A percentile compares a stretch with the other conserved stretches of the same genome.
Conservation (phyloP, 1,139 yeast species). For the Insectozyma bohioensis region DNA sequence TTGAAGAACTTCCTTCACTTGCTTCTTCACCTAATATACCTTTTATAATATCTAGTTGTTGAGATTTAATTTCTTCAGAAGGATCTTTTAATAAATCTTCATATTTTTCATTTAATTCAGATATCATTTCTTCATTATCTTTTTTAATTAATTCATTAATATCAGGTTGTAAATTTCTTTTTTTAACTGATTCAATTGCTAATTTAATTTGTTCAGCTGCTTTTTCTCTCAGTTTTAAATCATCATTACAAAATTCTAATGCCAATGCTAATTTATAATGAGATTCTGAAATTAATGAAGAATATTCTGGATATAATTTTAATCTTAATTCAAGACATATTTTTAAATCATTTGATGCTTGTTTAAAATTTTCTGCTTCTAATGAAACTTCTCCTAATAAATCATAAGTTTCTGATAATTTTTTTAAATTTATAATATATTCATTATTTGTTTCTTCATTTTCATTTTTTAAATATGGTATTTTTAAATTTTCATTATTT, state of each 20-base stretch:
- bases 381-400: slow-evolving; percentile 85
- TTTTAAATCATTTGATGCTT: slow-evolving; percentile 68
- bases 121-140: slow-evolving; percentile 51
- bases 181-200: slow-evolving; percentile 63
- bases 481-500: slow-evolving; percentile 13
- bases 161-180: slow-evolving; percentile 28
- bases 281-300: slow-evolving; percentile 71
- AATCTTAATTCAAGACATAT: slow-evolving; percentile 56
- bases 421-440: slow-evolving; percentile 40
- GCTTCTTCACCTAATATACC: slow-evolving; percentile 60
- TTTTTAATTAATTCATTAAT: slow-evolving; percentile 32
- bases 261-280: slow-evolving; percentile 83
- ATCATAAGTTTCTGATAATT: slow-evolving; percentile 75
- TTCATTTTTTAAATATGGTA: slow-evolving; percentile 33
- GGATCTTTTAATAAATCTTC: slow-evolving; percentile 57
- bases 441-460: slow-evolving; percentile 35
- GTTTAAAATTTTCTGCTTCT: slow-evolving; percentile 80
- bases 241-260: slow-evolving; percentile 64
- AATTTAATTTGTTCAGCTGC: slow-evolving; percentile 59
- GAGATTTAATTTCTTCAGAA: slow-evolving; percentile 49
- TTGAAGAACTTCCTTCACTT: slow-evolving; percentile 7
- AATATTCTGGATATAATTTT: slow-evolving; percentile 50
- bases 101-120: slow-evolving; percentile 52
- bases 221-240: slow-evolving; percentile 43
- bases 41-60: slow-evolving; percentile 58